Base-by-base conservation (phyloP, 1,284 basidiomycete genomes). In the Kwoniella shivajii region DNA sequence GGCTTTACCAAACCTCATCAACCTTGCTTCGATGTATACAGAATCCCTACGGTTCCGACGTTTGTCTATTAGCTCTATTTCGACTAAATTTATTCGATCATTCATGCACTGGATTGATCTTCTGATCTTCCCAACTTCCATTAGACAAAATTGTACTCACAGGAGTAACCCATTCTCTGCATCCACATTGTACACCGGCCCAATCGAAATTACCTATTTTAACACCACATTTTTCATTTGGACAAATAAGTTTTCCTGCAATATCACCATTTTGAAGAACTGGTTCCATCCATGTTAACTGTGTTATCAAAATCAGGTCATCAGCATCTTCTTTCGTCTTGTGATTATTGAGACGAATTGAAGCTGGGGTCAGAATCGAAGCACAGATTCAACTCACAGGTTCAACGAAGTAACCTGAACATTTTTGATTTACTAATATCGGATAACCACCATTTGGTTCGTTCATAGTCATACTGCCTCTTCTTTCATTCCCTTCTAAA, bases 121-220 rank as follows among this genome's bases (percentile, higher is more conserved):
- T n/a, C n/a, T n/a, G n/a, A n/a, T n/a, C 33, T 10, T 36, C 9
- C 33, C 9, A 36, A n/a, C 33, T 9, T 36, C 9, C n/a, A 13
- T 43, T 7, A 33, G 30, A 49, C 18, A 20, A 16, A 36, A 36
- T 27, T 22, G 22, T 13, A 82, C 85, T 69, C 69, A 92, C 90
- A 26, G 92, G 92, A 6, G 86, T 87, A 30, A 94, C 89, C 92
- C 92, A 94, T 68, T 88, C 85, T 68, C 87, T 88, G 71, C 93
- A 97, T 22, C 89, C 89, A 75, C 93, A 97, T 72, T 88, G 86
- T 44, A 91, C 86, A 0, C 95, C 95, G 3, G 94, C 92, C 95
- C 95, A 99, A 75, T 96, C 93, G 72, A 88, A 99, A 72, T 89
- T 95, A 4, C 95, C 95, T 24, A 99, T 83, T 79, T 99, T 99